Percentiles rank a stretch among this genome's conserved stretches.
These are phyloP conservation scores for Neofusicoccum sp. DNA, from an alignment of 2,329 filamentous ascomycete genomes.

Conservation along the genomic window DNA sequence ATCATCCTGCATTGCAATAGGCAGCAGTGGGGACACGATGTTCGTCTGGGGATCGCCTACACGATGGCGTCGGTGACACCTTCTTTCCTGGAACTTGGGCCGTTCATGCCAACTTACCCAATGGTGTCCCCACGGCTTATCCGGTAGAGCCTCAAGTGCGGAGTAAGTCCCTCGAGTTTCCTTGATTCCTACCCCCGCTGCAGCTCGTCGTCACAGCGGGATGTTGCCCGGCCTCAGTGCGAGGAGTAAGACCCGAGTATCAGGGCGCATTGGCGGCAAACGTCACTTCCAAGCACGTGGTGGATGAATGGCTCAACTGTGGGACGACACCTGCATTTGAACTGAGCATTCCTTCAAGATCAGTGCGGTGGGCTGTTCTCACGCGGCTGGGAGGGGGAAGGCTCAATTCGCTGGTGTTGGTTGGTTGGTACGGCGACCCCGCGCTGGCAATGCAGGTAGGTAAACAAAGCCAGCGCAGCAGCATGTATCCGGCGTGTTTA, in stretches of 20 bases:
- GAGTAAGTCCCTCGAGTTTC: neutral
- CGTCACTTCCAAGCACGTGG: neutral
- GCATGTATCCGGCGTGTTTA: constrained; percentile 1
- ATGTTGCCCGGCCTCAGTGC: neutral
- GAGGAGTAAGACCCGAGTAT: neutral
- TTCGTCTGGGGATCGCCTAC: neutral
- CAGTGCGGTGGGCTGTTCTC: neutral
- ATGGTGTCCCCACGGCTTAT: neutral
- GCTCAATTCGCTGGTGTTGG: neutral
- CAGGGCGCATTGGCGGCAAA: neutral
- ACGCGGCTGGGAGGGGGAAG: neutral
- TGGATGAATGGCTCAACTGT: neutral
- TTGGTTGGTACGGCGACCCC: constrained; percentile 19
- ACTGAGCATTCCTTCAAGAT: neutral
- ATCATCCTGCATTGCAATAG: neutral
- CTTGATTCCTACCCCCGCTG: neutral
- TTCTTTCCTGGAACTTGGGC: neutral
- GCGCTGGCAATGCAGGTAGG: constrained; percentile 10
- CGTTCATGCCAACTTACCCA: neutral
- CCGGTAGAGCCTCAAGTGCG: constrained; percentile 6
- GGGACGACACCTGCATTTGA: neutral
- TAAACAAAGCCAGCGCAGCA: constrained; percentile 11
- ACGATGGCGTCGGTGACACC: constrained; percentile 9
- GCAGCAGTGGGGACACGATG: constrained; percentile 2
- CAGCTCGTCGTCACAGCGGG: neutral